Base-by-base conservation (phyloP, 768 basidiomycete species). In the Serendipita vermifera region DNA sequence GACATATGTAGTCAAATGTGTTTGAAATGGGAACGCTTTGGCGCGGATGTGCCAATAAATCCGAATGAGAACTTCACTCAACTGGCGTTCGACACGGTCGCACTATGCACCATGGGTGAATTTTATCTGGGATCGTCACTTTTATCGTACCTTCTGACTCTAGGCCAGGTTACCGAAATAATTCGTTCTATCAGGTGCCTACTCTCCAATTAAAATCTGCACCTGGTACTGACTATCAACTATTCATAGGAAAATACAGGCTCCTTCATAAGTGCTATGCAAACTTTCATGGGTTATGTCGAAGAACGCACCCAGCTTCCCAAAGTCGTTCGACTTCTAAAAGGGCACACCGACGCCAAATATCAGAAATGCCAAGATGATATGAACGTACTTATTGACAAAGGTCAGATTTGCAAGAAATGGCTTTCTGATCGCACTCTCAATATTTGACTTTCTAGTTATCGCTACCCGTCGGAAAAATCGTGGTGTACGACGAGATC, bases 101-200 rank as follows among this genome's bases (percentile, higher is more conserved):
- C 59, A 15, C 38, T 58, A n/a, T 63, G 60, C 38, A 58, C 60
- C 55, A 59, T 63, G 55, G 68, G 64, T 2, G 66, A 73, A 57
- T n/a, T n/a, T n/a, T n/a, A n/a, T n/a, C n/a, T n/a, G n/a, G n/a
- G n/a, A n/a, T n/a, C n/a, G n/a, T 41, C 33, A 17, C 54, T 61
- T 38, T 55, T 60, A 22, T 59, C 51, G 20, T n/a, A n/a, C n/a
- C n/a, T n/a, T n/a, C n/a, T n/a, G n/a, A n/a, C n/a, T n/a, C n/a
- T n/a, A n/a, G n/a, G n/a, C n/a, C n/a, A n/a, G n/a, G n/a, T n/a
- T n/a, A n/a, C n/a, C 72, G 74, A 5, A 59, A 75, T 41, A 77
- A 77, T 61, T 74, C 74, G 1, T 75, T 74, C 62, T 75, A 76
- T 57, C 64, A 62, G 54, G 71, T 70, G 33, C 11, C 64, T 53